Base-by-base conservation (phyloP, 2,329 filamentous ascomycete genomes). In the Bipolaris cookei region DNA sequence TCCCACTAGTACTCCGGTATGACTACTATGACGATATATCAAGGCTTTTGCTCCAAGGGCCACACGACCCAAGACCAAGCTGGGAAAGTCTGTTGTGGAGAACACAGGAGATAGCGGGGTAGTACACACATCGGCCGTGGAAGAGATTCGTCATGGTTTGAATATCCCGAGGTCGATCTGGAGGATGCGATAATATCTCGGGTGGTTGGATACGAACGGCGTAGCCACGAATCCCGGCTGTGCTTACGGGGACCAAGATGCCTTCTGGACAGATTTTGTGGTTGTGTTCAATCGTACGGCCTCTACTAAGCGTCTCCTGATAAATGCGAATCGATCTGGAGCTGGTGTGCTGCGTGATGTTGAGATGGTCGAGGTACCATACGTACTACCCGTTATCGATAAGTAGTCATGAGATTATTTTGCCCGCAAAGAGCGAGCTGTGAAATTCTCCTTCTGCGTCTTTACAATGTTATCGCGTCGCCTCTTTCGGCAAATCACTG, bases 181-280 rank as follows among this genome's bases (percentile, higher is more conserved):
- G 30, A 44, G 20, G 49, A 18, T 59, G 57, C 70, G 69, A 73
- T 58, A 72, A 73, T 68, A 64, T 63, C 10, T 63, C 68, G 68
- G 69, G 59, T 57, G 77, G 89, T 85, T 0, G 90, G 90, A 0
- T 90, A 90, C 34, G 16, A n/a, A 14, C 25, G 20, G 18, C 25
- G 34, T 6, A 34, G 37, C n/a, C 14, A 21, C 20, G 35, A 37
- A 37, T 11, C 21, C 13, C 20, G 95, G 76, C 74, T 95, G 91
- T 14, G n/a, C 21, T 35, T 6, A n/a, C 8, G 13, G 8, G 21
- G 14, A 13, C 32, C 14, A 10, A 35, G 8, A 48, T 38, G 2
- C 1, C 7, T 14, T 23, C 18, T 38, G 4, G 14, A 25, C 18
- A 38, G 21, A 8, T 3, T 23, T 2, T n/a, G 1, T 4, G 1